Evolutionary conservation across 345 rosid genomes (phyloP).

Genomic region (Eucalyptus polyanthemos): DNA sequence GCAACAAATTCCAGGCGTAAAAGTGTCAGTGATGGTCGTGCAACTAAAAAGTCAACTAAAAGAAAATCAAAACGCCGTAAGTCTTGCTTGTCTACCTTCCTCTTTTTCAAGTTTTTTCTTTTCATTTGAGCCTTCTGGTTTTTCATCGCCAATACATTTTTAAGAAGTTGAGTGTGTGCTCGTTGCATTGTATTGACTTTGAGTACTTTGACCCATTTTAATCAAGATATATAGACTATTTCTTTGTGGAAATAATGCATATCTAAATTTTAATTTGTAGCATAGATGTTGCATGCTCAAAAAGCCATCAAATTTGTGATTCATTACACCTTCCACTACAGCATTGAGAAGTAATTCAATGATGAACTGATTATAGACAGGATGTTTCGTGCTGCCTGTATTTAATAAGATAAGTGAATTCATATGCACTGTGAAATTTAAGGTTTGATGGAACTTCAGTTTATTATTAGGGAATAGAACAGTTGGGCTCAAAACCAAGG

Average conservation of each 20-base stretch:
- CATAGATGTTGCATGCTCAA: background rate
- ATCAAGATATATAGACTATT: background rate
- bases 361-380: background rate
- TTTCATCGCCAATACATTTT: background rate
- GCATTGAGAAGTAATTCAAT: background rate
- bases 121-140: background rate
- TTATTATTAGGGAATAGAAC: background rate
- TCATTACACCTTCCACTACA: background rate
- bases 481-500: background rate
- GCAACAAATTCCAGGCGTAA: slow-evolving; percentile 2
- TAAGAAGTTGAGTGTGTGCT: background rate
- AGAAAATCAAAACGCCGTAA: slow-evolving; percentile 54
- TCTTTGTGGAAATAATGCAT: background rate
- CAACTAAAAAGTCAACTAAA: slow-evolving; percentile 36
- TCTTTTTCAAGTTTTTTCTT: background rate
- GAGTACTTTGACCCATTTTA: background rate
- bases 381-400: background rate
- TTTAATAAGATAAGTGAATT: background rate
- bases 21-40: slow-evolving; percentile 11
- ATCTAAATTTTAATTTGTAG: background rate
- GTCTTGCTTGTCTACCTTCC: background rate
- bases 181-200: background rate
- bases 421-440: background rate
- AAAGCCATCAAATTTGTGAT: background rate
- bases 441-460: background rate